A percentile compares a stretch with the other conserved stretches of the same genome.
Evolutionary conservation across 2,329 filamentous ascomycete genomes (phyloP).

Genomic region (Geoglossum cookeanum): DNA sequence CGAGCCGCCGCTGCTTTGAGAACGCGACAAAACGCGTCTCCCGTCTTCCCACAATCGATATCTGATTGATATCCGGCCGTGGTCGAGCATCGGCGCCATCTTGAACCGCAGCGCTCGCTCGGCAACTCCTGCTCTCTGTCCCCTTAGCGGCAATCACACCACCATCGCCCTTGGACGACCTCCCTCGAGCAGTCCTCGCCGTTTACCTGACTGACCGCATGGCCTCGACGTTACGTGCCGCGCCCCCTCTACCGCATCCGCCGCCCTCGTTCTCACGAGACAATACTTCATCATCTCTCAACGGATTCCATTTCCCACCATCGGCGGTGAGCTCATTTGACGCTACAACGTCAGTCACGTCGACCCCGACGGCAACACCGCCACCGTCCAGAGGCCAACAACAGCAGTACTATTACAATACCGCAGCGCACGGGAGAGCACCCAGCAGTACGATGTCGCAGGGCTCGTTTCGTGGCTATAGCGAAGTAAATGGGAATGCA

Average conservation of each 20-base stretch:
- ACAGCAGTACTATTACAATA: not conserved
- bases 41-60: not conserved
- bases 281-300: not conserved
- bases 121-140: too few relatives aligned
- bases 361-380: not conserved
- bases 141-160: not conserved
- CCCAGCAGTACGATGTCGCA: constrained; percentile 10
- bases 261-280: constrained; percentile 1
- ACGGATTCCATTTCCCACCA: not conserved
- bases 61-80: not conserved
- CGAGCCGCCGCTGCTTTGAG: not conserved
- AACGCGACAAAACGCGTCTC: constrained; percentile 1
- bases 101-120: not conserved
- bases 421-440: not conserved
- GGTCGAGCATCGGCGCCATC: not conserved
- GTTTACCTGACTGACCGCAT: not conserved
- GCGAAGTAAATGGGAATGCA: constrained; percentile 23
- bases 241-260: not conserved
- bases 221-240: constrained; percentile 3
- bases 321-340: not conserved
- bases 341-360: not conserved
- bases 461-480: constrained; percentile 21
- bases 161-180: not conserved
- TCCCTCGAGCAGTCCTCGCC: not conserved
- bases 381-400: not conserved